phyloP scores from a whole-genome alignment of 1,284 basidiomycete species.

The Agaricales sp. region DNA sequence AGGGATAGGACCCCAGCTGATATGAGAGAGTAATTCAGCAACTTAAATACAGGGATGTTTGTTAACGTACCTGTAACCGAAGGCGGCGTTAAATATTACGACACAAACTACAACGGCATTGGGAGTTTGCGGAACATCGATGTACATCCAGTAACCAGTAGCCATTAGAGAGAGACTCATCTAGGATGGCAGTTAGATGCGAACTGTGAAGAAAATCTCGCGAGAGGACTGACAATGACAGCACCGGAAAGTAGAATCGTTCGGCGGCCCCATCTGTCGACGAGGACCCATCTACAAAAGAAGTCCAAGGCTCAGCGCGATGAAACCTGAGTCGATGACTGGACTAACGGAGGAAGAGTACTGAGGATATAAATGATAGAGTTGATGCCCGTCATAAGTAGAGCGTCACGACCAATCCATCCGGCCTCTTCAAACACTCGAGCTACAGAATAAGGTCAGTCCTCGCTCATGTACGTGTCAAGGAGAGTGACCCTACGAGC shows the following conservation, averaged over 20 bases:
- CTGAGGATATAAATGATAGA: slow-evolving; percentile 79
- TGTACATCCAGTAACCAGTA: slow-evolving; percentile 89
- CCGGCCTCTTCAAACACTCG: slow-evolving; percentile 90
- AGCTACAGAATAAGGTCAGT: slow-evolving; percentile 28
- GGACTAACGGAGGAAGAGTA: slow-evolving; percentile 69
- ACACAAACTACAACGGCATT: slow-evolving; percentile 88
- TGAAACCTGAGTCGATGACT: no score
- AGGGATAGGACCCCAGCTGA: slow-evolving; percentile 29
- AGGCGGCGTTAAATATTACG: slow-evolving; percentile 89
- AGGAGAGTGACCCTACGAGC: slow-evolving; percentile 52
- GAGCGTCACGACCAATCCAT: slow-evolving; percentile 94
- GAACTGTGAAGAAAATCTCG: slow-evolving; percentile 5
- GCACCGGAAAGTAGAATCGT: slow-evolving; percentile 89
- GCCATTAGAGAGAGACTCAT: slow-evolving; percentile 72
- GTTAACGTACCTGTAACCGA: slow-evolving; percentile 48
- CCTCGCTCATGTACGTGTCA: no score
- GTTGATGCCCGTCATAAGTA: slow-evolving; percentile 97
- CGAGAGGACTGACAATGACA: slow-evolving; percentile 55
- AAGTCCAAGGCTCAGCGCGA: slow-evolving; percentile 10
- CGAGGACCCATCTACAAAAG: slow-evolving; percentile 91
- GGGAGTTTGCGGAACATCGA: slow-evolving; percentile 80
- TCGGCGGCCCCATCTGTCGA: slow-evolving; percentile 87
- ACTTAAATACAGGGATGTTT: not conserved
- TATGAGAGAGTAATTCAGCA: not conserved
- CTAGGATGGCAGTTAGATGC: slow-evolving; percentile 25